phyloP scores from a whole-genome alignment of 2,329 filamentous ascomycete genomes.

The Ustilaginoidea virens region DNA sequence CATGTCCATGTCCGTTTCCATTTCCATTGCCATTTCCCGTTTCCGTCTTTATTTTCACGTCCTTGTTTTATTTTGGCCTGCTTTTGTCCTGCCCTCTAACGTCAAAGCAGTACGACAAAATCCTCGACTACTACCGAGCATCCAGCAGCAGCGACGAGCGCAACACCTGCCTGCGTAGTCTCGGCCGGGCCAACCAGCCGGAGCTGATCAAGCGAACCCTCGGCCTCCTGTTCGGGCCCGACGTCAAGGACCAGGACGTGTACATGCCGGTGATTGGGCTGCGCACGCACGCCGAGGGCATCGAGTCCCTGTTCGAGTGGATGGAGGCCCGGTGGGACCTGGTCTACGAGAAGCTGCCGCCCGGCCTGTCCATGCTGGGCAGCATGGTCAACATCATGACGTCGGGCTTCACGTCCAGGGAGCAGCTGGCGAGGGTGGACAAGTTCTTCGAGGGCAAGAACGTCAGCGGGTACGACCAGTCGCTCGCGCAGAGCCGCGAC shows the following conservation, averaged over 20 bases:
- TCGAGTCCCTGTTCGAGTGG: slow-evolving; percentile 69
- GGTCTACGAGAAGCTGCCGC: slow-evolving; percentile 65
- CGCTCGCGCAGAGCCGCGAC: slow-evolving; percentile 80
- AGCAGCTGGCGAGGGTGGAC: slow-evolving; percentile 62
- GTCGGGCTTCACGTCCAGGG: slow-evolving; percentile 60
- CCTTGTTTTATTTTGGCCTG: no score
- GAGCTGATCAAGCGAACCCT: slow-evolving; percentile 73
- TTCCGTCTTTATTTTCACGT: no score
- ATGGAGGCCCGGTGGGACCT: slow-evolving; percentile 80
- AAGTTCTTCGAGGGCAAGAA: slow-evolving; percentile 70
- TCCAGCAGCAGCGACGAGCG: slow-evolving; percentile 65
- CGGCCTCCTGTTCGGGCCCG: slow-evolving; percentile 55
- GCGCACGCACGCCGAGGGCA: slow-evolving; percentile 60
- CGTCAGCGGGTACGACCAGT: slow-evolving; percentile 73
- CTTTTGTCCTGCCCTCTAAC: no score
- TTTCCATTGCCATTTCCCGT: no score
- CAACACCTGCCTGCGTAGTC: slow-evolving; percentile 72
- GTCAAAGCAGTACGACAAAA: slow-evolving; percentile 49
- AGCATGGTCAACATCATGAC: slow-evolving; percentile 72
- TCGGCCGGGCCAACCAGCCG: slow-evolving; percentile 65
- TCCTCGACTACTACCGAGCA: slow-evolving; percentile 60
- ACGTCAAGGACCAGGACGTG: slow-evolving; percentile 89
- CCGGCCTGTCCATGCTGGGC: slow-evolving; percentile 74
- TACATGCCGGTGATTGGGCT: slow-evolving; percentile 77
- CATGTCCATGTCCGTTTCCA: no score